Evolutionary conservation across 805 yeast genomes (phyloP).

Genomic region (Tetrapisispora namnaoensis): DNA sequence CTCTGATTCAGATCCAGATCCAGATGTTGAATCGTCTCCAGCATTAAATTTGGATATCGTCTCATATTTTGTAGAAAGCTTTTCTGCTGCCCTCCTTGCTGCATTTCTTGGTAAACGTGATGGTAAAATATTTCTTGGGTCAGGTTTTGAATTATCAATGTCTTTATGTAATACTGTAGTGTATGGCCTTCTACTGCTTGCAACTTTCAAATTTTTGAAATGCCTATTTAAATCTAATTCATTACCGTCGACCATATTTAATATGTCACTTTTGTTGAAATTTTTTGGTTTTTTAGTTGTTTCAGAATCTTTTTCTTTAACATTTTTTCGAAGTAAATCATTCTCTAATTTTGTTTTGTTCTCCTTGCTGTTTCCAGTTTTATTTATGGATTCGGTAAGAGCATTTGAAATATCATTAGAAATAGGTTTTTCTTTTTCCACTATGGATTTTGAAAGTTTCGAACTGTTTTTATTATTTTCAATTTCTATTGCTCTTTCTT

Average conservation of each 20-base stretch:
- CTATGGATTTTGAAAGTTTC: neutral
- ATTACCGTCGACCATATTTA: constrained; percentile 20
- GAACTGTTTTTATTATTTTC: neutral
- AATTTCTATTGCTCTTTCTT: neutral
- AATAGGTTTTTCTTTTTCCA: neutral
- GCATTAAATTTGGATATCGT: constrained; percentile 2
- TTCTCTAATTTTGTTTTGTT: too few species aligned
- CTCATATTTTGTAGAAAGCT: constrained; percentile 11
- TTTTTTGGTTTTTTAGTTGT: constrained; percentile 1
- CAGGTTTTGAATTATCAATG: constrained; percentile 25
- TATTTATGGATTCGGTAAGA: too few species aligned
- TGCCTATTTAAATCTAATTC: constrained; percentile 13
- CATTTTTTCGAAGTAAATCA: too few species aligned
- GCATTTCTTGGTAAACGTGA: constrained; percentile 21
- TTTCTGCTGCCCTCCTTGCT: constrained; percentile 25
- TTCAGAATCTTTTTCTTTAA: constrained; percentile 8
- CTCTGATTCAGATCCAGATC: constrained; percentile 4
- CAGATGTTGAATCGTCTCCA: neutral
- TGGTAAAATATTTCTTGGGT: constrained; percentile 25
- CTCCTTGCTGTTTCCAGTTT: too few species aligned
- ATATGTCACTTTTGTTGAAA: constrained; percentile 18
- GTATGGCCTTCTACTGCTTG: constrained; percentile 17
- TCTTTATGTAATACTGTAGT: constrained; percentile 22
- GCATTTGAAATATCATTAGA: too few species aligned
- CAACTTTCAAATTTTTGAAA: constrained; percentile 10